Percentiles rank a stretch among this genome's conserved stretches.
Conservation (phyloP, 1,139 yeast genomes). For the Candida anutae region DNA sequence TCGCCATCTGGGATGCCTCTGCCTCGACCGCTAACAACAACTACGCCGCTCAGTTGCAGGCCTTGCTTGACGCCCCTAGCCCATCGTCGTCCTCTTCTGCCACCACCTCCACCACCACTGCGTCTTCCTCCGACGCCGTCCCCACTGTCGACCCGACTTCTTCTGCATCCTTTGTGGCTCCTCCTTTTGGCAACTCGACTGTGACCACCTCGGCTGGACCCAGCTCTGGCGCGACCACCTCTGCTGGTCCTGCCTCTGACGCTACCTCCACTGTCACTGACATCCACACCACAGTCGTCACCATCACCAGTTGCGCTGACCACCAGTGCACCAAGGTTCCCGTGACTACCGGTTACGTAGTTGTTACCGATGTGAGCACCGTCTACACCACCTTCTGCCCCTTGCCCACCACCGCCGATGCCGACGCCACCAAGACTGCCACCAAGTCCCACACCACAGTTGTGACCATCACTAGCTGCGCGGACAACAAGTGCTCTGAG, state of each 20-base stretch:
- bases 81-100: background rate
- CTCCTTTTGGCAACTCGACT: no score
- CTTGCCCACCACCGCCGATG: constrained; percentile 5
- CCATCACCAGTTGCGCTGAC: constrained; percentile 19
- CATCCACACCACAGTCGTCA: constrained; percentile 14
- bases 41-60: no score
- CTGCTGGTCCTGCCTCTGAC: no score
- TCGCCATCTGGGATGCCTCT: constrained; percentile 89
- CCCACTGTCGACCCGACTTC: no score
- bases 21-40: no score
- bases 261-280: constrained; percentile 10
- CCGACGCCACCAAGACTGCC: constrained; percentile 4
- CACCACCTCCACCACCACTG: background rate
- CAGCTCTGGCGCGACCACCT: no score
- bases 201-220: no score
- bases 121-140: no score
- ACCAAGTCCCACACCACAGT: constrained; percentile 4
- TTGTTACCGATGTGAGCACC: constrained; percentile 12
- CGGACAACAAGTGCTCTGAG: constrained; percentile 14
- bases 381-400: constrained; percentile 17
- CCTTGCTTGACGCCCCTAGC: constrained; percentile 14
- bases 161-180: no score
- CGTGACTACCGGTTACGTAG: constrained; percentile 23
- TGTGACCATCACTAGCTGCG: constrained; percentile 21
- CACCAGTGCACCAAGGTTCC: constrained; percentile 14